These are phyloP conservation scores for Didymellaceae sp. DNA, from an alignment of 2,329 filamentous ascomycete genomes.

Conservation along the genomic window DNA sequence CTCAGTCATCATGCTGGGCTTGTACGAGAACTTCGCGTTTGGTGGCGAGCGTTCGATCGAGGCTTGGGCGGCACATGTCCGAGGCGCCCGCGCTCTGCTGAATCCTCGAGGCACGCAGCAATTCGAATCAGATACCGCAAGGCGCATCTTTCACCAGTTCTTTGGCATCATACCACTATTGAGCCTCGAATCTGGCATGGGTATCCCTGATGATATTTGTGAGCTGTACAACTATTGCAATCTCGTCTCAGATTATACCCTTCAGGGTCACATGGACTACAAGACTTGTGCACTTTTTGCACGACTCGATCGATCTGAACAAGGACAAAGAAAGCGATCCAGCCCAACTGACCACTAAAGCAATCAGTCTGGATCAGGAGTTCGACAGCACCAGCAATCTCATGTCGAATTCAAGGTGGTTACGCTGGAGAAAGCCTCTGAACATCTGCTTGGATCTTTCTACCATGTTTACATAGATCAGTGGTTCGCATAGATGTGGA, in stretches of 20 bases:
- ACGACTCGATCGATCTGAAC: constrained; percentile 29
- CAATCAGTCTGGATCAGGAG: constrained; percentile 27
- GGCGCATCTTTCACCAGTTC: constrained; percentile 40
- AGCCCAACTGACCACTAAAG: constrained; percentile 19
- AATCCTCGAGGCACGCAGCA: constrained; percentile 38
- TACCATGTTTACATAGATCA: constrained; percentile 42
- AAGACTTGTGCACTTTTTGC: constrained; percentile 28
- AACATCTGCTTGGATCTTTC: constrained; percentile 26
- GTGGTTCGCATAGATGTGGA: constrained; percentile 43
- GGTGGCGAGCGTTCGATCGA: constrained; percentile 34
- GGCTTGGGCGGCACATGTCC: constrained; percentile 43
- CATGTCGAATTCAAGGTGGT: constrained; percentile 31
- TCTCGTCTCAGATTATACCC: constrained; percentile 25
- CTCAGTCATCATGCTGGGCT: constrained; percentile 41
- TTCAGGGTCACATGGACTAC: constrained; percentile 33
- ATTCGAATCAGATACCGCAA: constrained; percentile 26
- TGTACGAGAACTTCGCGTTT: constrained; percentile 44
- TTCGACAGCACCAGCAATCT: constrained; percentile 30
- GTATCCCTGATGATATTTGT: constrained; percentile 25
- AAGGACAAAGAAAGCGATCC: constrained; percentile 27
- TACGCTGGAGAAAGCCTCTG: not conserved
- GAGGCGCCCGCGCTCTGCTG: constrained; percentile 43
- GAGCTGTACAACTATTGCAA: constrained; percentile 31
- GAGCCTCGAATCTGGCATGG: constrained; percentile 26
- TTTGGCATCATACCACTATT: constrained; percentile 35